phyloP scores from a whole-genome alignment of 2,329 filamentous ascomycete species.

The Colletotrichum phormii region DNA sequence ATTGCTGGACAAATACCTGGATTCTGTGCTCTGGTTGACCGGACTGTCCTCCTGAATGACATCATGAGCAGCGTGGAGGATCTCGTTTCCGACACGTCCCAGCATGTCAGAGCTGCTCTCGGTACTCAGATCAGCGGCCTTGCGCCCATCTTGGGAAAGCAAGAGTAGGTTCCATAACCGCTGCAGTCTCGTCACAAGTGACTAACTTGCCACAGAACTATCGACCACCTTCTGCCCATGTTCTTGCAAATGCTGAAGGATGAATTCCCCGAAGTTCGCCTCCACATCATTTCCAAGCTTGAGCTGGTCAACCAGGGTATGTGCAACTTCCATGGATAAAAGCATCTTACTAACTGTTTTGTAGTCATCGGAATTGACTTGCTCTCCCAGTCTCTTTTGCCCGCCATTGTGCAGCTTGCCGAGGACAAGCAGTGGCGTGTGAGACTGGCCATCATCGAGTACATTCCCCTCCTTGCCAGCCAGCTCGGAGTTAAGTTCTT shows the following conservation, averaged over 20 bases:
- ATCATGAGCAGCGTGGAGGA: slow-evolving; percentile 98
- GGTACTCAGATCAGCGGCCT: slow-evolving; percentile 97
- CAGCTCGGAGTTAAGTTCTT: slow-evolving; percentile 98
- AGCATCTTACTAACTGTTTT: slow-evolving; percentile 1
- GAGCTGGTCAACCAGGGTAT: slow-evolving; percentile 96
- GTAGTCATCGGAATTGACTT: slow-evolving; percentile 97
- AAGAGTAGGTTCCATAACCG: slow-evolving; percentile 78
- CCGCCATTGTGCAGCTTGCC: slow-evolving; percentile 95
- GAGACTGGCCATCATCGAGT: slow-evolving; percentile 97
- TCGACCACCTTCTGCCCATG: slow-evolving; percentile 96
- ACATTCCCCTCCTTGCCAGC: slow-evolving; percentile 94
- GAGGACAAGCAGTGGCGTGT: slow-evolving; percentile 99
- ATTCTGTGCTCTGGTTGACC: slow-evolving; percentile 91
- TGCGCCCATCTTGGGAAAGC: slow-evolving; percentile 95
- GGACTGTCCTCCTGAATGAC: slow-evolving; percentile 88
- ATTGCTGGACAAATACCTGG: slow-evolving; percentile 98
- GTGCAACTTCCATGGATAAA: slow-evolving; percentile 37
- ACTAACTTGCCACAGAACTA: slow-evolving; percentile 71
- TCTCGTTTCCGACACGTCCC: slow-evolving; percentile 93
- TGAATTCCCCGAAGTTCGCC: slow-evolving; percentile 95
- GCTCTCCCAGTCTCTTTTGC: slow-evolving; percentile 94
- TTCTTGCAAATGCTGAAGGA: slow-evolving; percentile 99
- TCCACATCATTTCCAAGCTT: slow-evolving; percentile 99
- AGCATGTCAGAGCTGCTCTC: slow-evolving; percentile 94
- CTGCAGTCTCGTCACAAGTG: background rate